Evolutionary conservation across 2,329 filamentous ascomycete species (phyloP).

Genomic region (Pyricularia sp.): DNA sequence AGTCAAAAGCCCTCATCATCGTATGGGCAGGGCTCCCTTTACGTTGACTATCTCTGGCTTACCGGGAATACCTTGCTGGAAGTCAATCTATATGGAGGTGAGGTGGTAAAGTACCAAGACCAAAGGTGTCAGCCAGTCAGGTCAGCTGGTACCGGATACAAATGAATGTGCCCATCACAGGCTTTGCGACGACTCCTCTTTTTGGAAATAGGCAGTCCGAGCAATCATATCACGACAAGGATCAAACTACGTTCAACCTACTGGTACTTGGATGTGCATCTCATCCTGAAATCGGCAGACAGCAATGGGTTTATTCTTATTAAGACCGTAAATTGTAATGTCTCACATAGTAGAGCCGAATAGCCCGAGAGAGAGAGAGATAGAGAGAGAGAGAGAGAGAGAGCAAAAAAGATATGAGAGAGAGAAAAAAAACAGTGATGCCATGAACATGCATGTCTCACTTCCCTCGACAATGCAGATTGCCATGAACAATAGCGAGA

Average conservation of each 20-base stretch:
- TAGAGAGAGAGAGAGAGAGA: neutral
- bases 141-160: neutral
- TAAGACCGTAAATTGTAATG: neutral
- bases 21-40: neutral
- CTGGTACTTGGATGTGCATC: neutral
- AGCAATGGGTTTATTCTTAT: neutral
- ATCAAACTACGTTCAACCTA: too few species aligned
- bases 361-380: neutral
- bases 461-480: neutral
- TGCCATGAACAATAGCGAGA: neutral
- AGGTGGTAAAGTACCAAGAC: neutral
- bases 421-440: neutral
- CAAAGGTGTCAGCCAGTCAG: neutral
- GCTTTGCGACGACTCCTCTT: neutral
- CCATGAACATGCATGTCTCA: neutral
- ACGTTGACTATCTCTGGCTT: neutral
- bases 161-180: neutral
- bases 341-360: neutral
- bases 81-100: neutral
- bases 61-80: neutral
- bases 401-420: constrained; percentile 1
- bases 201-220: neutral
- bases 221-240: neutral
- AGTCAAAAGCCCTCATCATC: neutral
- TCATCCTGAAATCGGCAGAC: neutral